Percentiles rank a stretch among this genome's conserved stretches.
These are phyloP conservation scores for Myriangium duriaei DNA, from an alignment of 2,329 filamentous ascomycete genomes.

Conservation along the genomic window DNA sequence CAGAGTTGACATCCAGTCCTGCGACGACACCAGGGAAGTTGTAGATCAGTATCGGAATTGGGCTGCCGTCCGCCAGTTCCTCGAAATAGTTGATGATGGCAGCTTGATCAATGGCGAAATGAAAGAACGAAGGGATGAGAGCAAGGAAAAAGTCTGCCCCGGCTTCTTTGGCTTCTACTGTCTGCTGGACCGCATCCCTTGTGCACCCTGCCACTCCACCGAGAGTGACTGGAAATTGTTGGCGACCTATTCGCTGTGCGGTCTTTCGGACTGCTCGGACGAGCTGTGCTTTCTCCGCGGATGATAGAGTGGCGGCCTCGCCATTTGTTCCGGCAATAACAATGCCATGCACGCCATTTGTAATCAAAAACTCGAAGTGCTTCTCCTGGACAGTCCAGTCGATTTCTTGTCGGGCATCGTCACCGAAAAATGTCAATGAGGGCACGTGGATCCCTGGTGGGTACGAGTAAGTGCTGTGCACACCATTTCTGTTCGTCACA, in stretches of 20 bases:
- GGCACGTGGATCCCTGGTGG: not conserved
- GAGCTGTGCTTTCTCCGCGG: conserved; percentile 55
- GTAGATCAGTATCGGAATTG: conserved; percentile 35
- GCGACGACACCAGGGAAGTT: conserved; percentile 34
- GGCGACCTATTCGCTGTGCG: conserved; percentile 53
- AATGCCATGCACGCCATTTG: conserved; percentile 53
- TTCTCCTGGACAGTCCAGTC: not conserved
- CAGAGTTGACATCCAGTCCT: conserved; percentile 33
- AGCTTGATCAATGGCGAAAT: conserved; percentile 27
- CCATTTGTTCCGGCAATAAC: conserved; percentile 73
- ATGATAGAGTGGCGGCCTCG: conserved; percentile 67
- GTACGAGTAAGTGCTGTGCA: not conserved
- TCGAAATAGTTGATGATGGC: conserved; percentile 26
- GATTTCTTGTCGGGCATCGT: not conserved
- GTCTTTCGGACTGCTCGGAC: conserved; percentile 58
- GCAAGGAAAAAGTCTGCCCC: conserved; percentile 28
- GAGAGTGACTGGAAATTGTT: conserved; percentile 58
- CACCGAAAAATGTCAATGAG: not conserved
- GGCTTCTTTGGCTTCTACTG: conserved; percentile 25
- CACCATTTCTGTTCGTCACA: not conserved
- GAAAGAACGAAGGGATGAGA: conserved; percentile 29
- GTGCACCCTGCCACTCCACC: conserved; percentile 58
- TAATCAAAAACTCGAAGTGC: not conserved
- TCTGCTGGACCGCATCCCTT: conserved; percentile 29
- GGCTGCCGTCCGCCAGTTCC: conserved; percentile 23